phyloP scores from a whole-genome alignment of 31 red algal genomes.

The Porphyra umbilicalis region DNA sequence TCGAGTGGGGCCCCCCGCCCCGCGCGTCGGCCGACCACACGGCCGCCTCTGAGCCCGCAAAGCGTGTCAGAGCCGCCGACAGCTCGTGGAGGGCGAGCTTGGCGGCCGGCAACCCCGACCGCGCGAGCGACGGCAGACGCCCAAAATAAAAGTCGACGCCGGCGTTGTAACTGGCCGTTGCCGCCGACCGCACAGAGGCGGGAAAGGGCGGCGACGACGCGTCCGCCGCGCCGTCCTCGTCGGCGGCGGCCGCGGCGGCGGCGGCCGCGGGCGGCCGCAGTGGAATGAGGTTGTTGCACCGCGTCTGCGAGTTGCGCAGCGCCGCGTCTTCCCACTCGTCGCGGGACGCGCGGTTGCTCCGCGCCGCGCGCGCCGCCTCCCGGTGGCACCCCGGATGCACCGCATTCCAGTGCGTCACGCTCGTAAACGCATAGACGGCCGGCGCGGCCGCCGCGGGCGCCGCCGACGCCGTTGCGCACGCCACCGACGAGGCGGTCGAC shows the following conservation, averaged over 20 bases:
- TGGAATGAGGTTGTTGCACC: constrained; percentile 69
- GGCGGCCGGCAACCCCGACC: constrained; percentile 28
- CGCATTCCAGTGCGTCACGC: constrained; percentile 61
- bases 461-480: background rate
- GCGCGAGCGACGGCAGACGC: constrained; percentile 39
- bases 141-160: constrained; percentile 43
- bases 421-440: constrained; percentile 26
- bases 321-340: constrained; percentile 76
- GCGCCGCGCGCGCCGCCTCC: constrained; percentile 45
- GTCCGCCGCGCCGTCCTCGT: constrained; percentile 1
- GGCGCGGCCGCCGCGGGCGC: background rate
- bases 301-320: constrained; percentile 57
- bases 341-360: constrained; percentile 18
- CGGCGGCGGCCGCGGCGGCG: background rate
- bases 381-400: constrained; percentile 65
- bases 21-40: constrained; percentile 48
- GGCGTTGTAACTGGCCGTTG: constrained; percentile 23
- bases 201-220: background rate
- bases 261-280: constrained; percentile 25
- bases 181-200: constrained; percentile 16
- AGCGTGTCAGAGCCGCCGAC: constrained; percentile 27
- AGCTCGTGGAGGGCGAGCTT: constrained; percentile 44
- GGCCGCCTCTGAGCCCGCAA: constrained; percentile 23
- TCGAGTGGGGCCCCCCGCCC: constrained; percentile 40
- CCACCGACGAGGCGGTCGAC: background rate